These are phyloP conservation scores for Phytophthora kernoviae DNA, from an alignment of 352 stramenopile species.

Conservation along the genomic window DNA sequence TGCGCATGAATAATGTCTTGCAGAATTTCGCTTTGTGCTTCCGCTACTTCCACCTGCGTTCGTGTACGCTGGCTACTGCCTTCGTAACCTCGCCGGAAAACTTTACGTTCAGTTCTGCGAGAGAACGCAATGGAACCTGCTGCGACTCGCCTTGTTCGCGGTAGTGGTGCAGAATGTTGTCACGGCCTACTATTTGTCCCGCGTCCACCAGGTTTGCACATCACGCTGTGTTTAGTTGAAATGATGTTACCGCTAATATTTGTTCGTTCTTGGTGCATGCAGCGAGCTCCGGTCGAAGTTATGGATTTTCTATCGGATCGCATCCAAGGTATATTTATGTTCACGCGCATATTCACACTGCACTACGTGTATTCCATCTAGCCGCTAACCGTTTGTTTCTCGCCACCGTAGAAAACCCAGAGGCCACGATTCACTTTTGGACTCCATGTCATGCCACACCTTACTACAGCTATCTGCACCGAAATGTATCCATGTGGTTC, in stretches of 20 bases:
- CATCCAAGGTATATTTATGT: conserved; percentile 48
- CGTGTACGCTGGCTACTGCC: conserved; percentile 78
- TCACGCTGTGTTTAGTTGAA: conserved; percentile 18
- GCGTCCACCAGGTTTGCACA: conserved; percentile 49
- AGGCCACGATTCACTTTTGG: conserved; percentile 82
- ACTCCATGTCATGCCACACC: conserved; percentile 85
- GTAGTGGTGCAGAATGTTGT: conserved; percentile 71
- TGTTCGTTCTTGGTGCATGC: not conserved
- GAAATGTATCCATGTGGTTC: conserved; percentile 87
- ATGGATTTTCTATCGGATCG: conserved; percentile 77
- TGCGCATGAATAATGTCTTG: not conserved
- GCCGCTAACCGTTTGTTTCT: not conserved
- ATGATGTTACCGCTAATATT: not conserved
- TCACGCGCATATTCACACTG: not conserved
- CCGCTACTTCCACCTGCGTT: conserved; percentile 73
- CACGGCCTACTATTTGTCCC: conserved; percentile 72
- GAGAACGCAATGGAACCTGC: conserved; percentile 59
- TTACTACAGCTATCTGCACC: conserved; percentile 88
- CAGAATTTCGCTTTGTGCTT: conserved; percentile 88
- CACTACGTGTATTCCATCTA: not conserved
- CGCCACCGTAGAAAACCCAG: conserved; percentile 29
- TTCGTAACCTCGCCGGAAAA: conserved; percentile 71
- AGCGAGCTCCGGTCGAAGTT: conserved; percentile 76
- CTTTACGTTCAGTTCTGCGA: conserved; percentile 62
- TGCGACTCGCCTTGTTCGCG: conserved; percentile 48